A percentile compares a stretch with the other conserved stretches of the same genome.
Evolutionary conservation across 164 flowering plant genomes (phyloP).

Genomic region (Euptelea pleiosperma): DNA sequence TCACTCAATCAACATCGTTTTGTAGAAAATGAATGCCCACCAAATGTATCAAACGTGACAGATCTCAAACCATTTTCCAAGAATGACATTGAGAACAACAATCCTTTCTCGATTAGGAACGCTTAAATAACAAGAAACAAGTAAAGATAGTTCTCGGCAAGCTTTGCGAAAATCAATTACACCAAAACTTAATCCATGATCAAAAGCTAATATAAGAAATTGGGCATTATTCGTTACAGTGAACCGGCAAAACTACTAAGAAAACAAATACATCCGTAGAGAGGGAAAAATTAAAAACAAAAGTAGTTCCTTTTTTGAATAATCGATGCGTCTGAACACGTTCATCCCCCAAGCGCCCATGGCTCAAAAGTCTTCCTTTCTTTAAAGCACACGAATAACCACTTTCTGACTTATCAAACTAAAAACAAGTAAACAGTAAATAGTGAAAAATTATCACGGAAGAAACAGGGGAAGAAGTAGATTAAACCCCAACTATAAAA

Average conservation of each 20-base stretch:
- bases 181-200: slow-evolving; percentile 8
- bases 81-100: not conserved
- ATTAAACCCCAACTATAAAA: not conserved
- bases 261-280: slow-evolving; percentile 26
- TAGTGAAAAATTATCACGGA: slow-evolving; percentile 11
- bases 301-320: slow-evolving; percentile 21
- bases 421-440: slow-evolving; percentile 20
- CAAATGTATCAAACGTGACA: slow-evolving; percentile 9
- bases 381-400: slow-evolving; percentile 38
- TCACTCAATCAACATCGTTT: not conserved
- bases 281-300: slow-evolving; percentile 3
- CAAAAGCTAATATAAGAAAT: slow-evolving; percentile 8
- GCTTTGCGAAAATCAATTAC: slow-evolving; percentile 9
- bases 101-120: not conserved
- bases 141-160: not conserved
- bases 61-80: slow-evolving; percentile 6
- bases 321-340: slow-evolving; percentile 26
- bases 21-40: not conserved
- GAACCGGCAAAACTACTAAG: slow-evolving; percentile 13
- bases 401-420: slow-evolving; percentile 25
- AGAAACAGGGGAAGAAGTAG: not conserved
- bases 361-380: slow-evolving; percentile 28
- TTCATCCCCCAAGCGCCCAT: slow-evolving; percentile 26
- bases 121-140: not conserved
- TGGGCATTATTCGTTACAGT: slow-evolving; percentile 8